Percentiles rank a stretch among this genome's conserved stretches.
phyloP scores from a whole-genome alignment of 2,329 filamentous ascomycete genomes.

The Cladosporium sp. region DNA sequence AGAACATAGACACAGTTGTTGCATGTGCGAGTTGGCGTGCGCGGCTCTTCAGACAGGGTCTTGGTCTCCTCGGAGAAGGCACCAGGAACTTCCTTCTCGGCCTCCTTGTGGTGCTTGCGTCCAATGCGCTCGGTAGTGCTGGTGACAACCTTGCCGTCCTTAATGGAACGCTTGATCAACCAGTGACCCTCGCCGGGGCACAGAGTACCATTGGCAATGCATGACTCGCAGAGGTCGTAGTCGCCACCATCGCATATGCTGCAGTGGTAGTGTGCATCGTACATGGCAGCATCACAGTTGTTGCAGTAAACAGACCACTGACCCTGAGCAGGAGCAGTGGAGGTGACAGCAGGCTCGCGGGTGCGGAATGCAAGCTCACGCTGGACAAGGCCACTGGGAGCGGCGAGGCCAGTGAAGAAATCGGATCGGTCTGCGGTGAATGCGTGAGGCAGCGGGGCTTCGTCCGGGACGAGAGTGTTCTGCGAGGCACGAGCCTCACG shows the following conservation, averaged over 20 bases:
- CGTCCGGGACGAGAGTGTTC: constrained; percentile 29
- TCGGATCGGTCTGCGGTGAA: constrained; percentile 30
- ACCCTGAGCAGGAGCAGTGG: background rate
- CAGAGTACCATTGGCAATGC: constrained; percentile 68
- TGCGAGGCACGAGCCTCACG: constrained; percentile 30
- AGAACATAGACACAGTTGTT: constrained; percentile 62
- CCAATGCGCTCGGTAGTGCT: constrained; percentile 79
- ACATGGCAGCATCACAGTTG: constrained; percentile 72
- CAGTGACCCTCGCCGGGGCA: constrained; percentile 80
- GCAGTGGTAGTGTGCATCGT: constrained; percentile 87
- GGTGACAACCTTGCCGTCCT: constrained; percentile 71
- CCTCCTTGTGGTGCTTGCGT: constrained; percentile 46
- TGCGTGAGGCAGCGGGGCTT: constrained; percentile 38
- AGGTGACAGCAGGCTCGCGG: constrained; percentile 33
- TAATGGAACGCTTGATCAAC: constrained; percentile 86
- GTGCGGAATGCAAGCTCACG: constrained; percentile 35
- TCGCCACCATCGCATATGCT: constrained; percentile 88
- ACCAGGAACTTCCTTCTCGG: constrained; percentile 39
- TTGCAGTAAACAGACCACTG: constrained; percentile 92
- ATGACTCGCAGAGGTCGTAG: constrained; percentile 83
- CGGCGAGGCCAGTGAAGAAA: constrained; percentile 20
- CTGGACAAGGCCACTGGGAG: constrained; percentile 24
- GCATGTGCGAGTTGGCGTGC: constrained; percentile 61
- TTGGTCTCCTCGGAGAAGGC: constrained; percentile 42
- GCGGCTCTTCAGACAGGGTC: constrained; percentile 30